A percentile compares a stretch with the other conserved stretches of the same genome.
Evolutionary conservation across 148 eudicot genomes (phyloP).

Genomic region (Vaccinium macrocarpon): DNA sequence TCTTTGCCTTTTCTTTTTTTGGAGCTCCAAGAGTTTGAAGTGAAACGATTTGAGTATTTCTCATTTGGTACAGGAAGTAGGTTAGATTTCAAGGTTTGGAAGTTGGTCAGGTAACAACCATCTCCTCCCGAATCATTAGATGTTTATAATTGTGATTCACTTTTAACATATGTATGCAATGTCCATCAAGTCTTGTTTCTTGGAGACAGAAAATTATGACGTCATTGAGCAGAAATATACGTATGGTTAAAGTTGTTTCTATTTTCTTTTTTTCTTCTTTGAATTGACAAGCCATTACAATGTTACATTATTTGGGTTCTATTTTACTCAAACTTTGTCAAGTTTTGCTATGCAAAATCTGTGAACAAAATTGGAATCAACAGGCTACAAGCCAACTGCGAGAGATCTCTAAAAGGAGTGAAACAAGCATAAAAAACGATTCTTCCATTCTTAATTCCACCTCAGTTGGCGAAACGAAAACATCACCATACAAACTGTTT

Average conservation of each 20-base stretch:
- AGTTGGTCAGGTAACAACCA: constrained; percentile 14
- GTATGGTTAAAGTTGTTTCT: not conserved
- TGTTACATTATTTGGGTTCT: not conserved
- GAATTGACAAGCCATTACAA: not conserved
- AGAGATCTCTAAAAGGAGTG: not conserved
- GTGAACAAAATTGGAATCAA: not conserved
- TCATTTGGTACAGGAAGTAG: not conserved
- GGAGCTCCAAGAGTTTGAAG: not conserved
- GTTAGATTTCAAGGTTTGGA: not conserved
- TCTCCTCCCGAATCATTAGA: not conserved
- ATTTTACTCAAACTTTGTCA: not conserved
- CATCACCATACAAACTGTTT: not conserved
- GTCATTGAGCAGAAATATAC: not conserved
- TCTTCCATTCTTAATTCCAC: not conserved
- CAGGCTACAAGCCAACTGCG: not conserved
- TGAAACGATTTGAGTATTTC: not conserved
- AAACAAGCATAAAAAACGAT: not conserved
- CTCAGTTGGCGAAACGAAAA: not conserved
- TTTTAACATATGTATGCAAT: not conserved
- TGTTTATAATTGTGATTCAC: not conserved
- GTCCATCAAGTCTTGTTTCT: not conserved
- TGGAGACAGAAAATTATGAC: not conserved
- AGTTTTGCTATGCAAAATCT: not conserved
- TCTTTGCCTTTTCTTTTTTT: not conserved
- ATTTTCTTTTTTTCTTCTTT: not conserved